These are phyloP conservation scores for Paramecium sexaurelia DNA, from an alignment of 73 alveolate species.

Conservation along the genomic window DNA sequence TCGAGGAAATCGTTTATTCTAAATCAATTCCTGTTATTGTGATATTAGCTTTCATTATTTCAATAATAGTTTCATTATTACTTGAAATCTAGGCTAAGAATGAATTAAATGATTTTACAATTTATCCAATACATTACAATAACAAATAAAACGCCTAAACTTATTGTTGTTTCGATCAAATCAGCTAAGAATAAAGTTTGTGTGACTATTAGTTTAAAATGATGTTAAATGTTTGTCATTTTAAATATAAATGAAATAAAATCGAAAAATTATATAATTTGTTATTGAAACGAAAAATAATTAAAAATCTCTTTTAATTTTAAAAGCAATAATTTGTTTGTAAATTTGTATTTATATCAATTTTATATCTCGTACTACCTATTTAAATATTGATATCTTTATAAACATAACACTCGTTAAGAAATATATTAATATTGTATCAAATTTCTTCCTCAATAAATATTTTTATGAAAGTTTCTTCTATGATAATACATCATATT, in stretches of 20 bases:
- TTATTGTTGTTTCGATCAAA: neutral
- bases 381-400: no score
- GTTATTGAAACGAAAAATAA: no score
- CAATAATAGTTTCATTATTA: slow-evolving; percentile 34
- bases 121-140: neutral
- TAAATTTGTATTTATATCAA: no score
- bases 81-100: neutral
- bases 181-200: slow-evolving; percentile 20
- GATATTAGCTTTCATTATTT: slow-evolving; percentile 12
- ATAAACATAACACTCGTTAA: no score
- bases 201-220: slow-evolving; percentile 7
- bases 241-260: neutral
- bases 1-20: neutral
- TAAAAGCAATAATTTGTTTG: no score
- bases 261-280: no score
- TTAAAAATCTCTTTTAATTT: no score
- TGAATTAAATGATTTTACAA: neutral
- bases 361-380: no score
- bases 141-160: neutral
- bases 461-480: no score
- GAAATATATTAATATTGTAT: no score
- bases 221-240: slow-evolving; percentile 32
- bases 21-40: neutral
- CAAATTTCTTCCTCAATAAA: no score
- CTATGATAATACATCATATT: no score